Conservation (phyloP, 352 stramenopile species). For the Phytophthora citricola region DNA sequence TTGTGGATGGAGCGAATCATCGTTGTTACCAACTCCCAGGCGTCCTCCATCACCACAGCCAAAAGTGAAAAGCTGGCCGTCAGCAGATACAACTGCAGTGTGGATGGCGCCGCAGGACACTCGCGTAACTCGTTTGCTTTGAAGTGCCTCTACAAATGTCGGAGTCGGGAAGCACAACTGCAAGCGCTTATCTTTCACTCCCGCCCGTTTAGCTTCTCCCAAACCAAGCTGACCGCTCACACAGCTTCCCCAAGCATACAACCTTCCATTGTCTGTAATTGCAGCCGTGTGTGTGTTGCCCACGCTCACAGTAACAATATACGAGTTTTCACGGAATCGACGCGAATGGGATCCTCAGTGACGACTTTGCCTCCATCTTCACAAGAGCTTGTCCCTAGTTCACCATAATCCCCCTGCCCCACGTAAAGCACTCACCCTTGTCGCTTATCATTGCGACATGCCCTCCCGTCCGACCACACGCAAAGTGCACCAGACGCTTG, state of each 20-base stretch:
- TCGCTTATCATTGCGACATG: conserved; percentile 53
- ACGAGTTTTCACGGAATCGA: conserved; percentile 18
- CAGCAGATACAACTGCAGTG: conserved; percentile 60
- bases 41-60: conserved; percentile 92
- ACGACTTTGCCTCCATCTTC: conserved; percentile 15
- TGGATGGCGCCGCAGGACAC: conserved; percentile 92
- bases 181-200: conserved; percentile 51
- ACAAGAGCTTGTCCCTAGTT: conserved; percentile 49
- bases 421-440: conserved; percentile 58
- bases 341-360: conserved; percentile 8
- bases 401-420: conserved; percentile 67
- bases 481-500: conserved; percentile 38
- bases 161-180: conserved; percentile 73
- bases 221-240: conserved; percentile 78
- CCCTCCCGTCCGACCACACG: conserved; percentile 51
- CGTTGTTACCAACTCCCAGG: conserved; percentile 78
- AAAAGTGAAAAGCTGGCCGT: conserved; percentile 82
- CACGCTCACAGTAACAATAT: conserved; percentile 50
- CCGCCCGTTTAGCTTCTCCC: conserved; percentile 59
- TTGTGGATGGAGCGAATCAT: conserved; percentile 55
- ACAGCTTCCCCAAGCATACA: conserved; percentile 74
- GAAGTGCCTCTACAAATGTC: conserved; percentile 62
- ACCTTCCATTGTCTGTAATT: conserved; percentile 51
- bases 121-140: conserved; percentile 48
- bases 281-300: conserved; percentile 71